Percentiles rank a stretch among this genome's conserved stretches.
phyloP scores from a whole-genome alignment of 176 grass and related monocot species.

The Triticum timopheevii region DNA sequence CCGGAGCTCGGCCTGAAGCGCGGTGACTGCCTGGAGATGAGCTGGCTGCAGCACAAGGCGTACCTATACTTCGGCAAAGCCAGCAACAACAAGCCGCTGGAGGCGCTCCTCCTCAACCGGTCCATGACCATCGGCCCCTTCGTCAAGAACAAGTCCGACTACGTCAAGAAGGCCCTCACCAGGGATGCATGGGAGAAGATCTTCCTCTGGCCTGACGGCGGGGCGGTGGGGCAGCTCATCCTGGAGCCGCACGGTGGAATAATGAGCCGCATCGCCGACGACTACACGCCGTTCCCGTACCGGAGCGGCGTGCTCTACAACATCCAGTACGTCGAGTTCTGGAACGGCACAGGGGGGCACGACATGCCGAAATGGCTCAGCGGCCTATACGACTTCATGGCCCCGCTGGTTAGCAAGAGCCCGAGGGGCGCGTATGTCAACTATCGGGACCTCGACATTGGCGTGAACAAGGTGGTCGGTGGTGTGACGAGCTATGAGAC shows the following conservation, averaged over 20 bases:
- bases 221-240: not conserved
- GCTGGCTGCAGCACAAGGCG: not conserved
- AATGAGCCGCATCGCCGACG: not conserved
- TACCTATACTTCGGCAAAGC: slow-evolving; percentile 6
- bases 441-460: not conserved
- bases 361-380: not conserved
- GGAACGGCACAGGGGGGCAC: not conserved
- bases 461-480: not conserved
- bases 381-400: not conserved
- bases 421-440: not conserved
- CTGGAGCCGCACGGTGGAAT: not conserved
- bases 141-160: slow-evolving; percentile 1
- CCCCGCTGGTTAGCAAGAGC: not conserved
- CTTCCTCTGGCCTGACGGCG: not conserved
- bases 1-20: not conserved
- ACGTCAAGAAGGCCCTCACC: not conserved
- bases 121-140: not conserved
- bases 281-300: not conserved
- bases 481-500: not conserved
- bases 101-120: not conserved
- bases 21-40: not conserved
- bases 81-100: not conserved
- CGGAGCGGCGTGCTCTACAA: not conserved
- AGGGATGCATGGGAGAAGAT: not conserved
- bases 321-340: not conserved